Conservation (phyloP, 2,329 filamentous ascomycete species). For the Ascocoryne sarcoides region DNA sequence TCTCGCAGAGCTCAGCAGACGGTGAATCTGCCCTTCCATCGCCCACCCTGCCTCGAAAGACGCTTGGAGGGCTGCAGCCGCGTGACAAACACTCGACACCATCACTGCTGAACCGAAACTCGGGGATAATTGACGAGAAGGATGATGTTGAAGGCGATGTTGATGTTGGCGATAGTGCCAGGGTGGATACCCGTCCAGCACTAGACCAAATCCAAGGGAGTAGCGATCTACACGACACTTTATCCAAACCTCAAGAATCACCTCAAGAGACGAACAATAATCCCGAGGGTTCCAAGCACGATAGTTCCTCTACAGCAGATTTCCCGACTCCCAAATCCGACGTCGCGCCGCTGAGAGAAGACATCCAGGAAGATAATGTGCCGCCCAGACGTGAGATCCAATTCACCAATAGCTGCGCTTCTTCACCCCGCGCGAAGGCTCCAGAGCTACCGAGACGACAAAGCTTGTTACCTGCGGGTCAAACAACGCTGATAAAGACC, state of each 20-base stretch:
- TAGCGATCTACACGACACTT: slow-evolving; percentile 16
- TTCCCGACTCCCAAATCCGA: slow-evolving; percentile 27
- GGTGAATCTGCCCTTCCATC: slow-evolving; percentile 1
- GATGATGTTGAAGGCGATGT: slow-evolving; percentile 3
- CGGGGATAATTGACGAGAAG: slow-evolving; percentile 14
- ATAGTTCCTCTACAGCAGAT: slow-evolving; percentile 21
- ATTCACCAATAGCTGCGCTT: slow-evolving; percentile 3
- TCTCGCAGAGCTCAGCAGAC: slow-evolving; percentile 13
- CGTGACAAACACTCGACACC: not conserved
- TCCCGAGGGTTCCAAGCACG: slow-evolving; percentile 18
- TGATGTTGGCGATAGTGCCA: slow-evolving; percentile 2
- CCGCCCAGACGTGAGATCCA: not conserved
- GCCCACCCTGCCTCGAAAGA: not conserved
- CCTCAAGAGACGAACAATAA: slow-evolving; percentile 5
- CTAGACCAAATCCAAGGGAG: slow-evolving; percentile 4
- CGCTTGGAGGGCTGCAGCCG: not conserved
- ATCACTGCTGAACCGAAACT: slow-evolving; percentile 2
- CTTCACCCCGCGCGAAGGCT: slow-evolving; percentile 11
- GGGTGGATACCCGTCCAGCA: not conserved
- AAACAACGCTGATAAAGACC: slow-evolving; percentile 41
- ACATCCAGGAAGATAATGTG: slow-evolving; percentile 12
- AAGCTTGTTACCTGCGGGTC: slow-evolving; percentile 37
- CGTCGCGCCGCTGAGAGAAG: slow-evolving; percentile 17
- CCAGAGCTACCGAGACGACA: slow-evolving; percentile 28
- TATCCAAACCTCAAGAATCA: slow-evolving; percentile 7